Conservation (phyloP, 2,329 filamentous ascomycete genomes). For the Penicillium sp. region DNA sequence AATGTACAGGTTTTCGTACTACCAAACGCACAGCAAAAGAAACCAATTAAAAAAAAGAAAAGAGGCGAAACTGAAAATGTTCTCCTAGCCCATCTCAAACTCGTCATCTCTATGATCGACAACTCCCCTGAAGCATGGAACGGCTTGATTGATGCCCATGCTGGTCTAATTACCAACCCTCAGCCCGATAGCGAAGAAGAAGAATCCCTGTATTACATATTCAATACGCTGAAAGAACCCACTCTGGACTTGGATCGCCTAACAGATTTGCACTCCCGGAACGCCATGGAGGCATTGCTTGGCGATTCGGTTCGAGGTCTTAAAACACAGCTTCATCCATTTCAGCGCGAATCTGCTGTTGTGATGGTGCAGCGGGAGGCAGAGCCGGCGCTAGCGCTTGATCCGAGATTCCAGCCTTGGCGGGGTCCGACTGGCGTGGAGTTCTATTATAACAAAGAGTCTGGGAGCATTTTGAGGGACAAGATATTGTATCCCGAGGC, state of each 20-base stretch:
- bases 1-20: constrained; percentile 40
- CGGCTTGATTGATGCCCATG: constrained; percentile 21
- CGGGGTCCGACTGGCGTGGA: constrained; percentile 58
- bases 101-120: constrained; percentile 43
- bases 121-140: constrained; percentile 40
- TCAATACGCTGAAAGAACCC: constrained; percentile 48
- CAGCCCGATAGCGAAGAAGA: constrained; percentile 30
- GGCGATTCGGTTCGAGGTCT: constrained; percentile 35
- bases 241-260: constrained; percentile 31
- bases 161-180: constrained; percentile 5
- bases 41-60: constrained; percentile 12
- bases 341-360: constrained; percentile 76
- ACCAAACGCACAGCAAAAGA: constrained; percentile 35
- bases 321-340: constrained; percentile 66
- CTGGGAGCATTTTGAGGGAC: constrained; percentile 61
- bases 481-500: constrained; percentile 71
- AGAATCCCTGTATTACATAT: constrained; percentile 51
- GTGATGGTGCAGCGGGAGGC: constrained; percentile 80
- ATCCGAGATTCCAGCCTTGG: constrained; percentile 67
- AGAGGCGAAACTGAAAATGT: neutral
- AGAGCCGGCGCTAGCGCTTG: constrained; percentile 61
- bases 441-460: constrained; percentile 71
- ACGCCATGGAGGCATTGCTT: constrained; percentile 40
- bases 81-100: constrained; percentile 19
- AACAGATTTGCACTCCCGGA: constrained; percentile 31